Evolutionary conservation across 805 yeast species (phyloP).

Genomic region (Helenozyma baotianmanensis): DNA sequence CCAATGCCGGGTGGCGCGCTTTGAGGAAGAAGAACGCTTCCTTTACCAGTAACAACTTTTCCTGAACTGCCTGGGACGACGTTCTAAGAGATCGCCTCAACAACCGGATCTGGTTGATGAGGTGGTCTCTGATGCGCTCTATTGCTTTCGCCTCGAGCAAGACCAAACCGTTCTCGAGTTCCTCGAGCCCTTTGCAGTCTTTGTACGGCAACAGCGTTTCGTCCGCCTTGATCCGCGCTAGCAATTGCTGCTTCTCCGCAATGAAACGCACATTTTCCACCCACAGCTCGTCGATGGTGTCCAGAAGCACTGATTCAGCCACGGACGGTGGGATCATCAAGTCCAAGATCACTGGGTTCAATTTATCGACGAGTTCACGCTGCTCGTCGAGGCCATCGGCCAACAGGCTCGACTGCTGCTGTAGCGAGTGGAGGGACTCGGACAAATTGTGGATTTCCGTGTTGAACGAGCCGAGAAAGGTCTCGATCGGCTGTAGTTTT

Average conservation of each 20-base stretch:
- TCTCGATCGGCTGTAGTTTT: slow-evolving; percentile 47
- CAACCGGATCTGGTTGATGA: slow-evolving; percentile 61
- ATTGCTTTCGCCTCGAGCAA: slow-evolving; percentile 57
- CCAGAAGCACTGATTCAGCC: slow-evolving; percentile 53
- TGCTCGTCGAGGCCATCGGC: slow-evolving; percentile 25
- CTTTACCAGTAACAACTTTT: slow-evolving; percentile 55
- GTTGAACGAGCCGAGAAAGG: slow-evolving; percentile 54
- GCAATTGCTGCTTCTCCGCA: slow-evolving; percentile 55
- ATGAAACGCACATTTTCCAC: slow-evolving; percentile 57
- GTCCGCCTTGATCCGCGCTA: slow-evolving; percentile 20
- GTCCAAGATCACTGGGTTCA: slow-evolving; percentile 75
- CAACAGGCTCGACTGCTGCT: slow-evolving; percentile 30
- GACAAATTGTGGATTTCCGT: slow-evolving; percentile 37
- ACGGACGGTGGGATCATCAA: slow-evolving; percentile 71
- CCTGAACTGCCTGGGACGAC: slow-evolving; percentile 74
- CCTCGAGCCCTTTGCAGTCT: slow-evolving; percentile 23
- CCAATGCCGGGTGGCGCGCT: slow-evolving; percentile 54
- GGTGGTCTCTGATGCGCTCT: slow-evolving; percentile 70
- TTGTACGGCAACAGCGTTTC: slow-evolving; percentile 12
- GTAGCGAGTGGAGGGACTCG: slow-evolving; percentile 27
- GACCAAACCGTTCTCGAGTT: slow-evolving; percentile 36
- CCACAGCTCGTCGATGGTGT: slow-evolving; percentile 60
- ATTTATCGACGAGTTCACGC: slow-evolving; percentile 30
- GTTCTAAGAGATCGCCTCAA: slow-evolving; percentile 53
- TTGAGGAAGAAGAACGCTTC: slow-evolving; percentile 58